These are phyloP conservation scores for Aspergillus neoniger DNA, from an alignment of 2,329 filamentous ascomycete species.

Conservation along the genomic window DNA sequence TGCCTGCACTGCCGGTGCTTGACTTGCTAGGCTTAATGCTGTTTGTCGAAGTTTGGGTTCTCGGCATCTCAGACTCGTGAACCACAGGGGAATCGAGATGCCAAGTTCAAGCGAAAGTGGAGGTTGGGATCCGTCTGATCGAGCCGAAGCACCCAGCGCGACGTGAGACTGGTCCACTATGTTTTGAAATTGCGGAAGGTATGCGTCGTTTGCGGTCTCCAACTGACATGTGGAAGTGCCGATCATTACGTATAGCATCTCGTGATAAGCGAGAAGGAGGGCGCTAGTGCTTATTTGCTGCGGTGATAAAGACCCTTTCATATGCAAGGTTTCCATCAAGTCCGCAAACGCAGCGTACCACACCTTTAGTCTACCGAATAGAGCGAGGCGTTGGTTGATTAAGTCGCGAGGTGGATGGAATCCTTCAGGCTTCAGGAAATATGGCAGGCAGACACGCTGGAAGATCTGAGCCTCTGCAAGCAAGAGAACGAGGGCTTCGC, in stretches of 20 bases:
- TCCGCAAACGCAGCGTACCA: constrained; percentile 29
- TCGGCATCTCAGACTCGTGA: constrained; percentile 35
- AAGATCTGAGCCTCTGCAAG: constrained; percentile 28
- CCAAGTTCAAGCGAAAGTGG: constrained; percentile 37
- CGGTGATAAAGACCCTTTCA: constrained; percentile 9
- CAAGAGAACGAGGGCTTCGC: constrained; percentile 29
- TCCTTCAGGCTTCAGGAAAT: constrained; percentile 15
- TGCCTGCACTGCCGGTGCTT: constrained; percentile 31
- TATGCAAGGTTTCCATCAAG: constrained; percentile 14
- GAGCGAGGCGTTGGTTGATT: constrained; percentile 12
- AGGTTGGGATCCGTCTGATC: constrained; percentile 28
- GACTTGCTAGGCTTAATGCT: constrained; percentile 30
- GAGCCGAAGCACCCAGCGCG: constrained; percentile 20
- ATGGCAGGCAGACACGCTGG: constrained; percentile 21
- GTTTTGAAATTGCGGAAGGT: constrained; percentile 27
- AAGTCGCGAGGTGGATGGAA: constrained; percentile 20
- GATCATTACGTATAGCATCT: constrained; percentile 28
- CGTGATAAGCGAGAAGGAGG: constrained; percentile 27
- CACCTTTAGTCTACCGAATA: constrained; percentile 20
- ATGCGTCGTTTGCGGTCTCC: constrained; percentile 25
- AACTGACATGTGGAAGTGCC: constrained; percentile 23
- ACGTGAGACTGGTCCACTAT: constrained; percentile 31
- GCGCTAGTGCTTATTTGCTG: constrained; percentile 22
- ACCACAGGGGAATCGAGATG: constrained; percentile 33
- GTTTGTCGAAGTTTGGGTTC: constrained; percentile 32